Base-by-base conservation (phyloP, 2,329 filamentous ascomycete species). In the Huntiella savannae region DNA sequence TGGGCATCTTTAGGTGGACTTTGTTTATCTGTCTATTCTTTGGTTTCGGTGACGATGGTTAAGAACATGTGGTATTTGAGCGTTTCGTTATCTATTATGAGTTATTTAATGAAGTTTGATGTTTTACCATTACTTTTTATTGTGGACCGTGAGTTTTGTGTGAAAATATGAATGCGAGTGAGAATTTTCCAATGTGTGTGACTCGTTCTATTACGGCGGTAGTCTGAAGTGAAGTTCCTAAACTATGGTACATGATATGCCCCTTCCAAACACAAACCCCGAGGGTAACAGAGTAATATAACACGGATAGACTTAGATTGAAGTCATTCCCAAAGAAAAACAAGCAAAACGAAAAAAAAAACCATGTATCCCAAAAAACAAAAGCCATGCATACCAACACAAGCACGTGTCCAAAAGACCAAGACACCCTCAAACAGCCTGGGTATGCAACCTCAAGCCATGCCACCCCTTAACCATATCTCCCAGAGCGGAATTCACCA, bases 381-480 rank as follows among this genome's bases (percentile, higher is more conserved):
- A 28, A 28, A 28, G 7, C 22, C 22, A 28, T 28, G 22, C 22
- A 28, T 28, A 5, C 22, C 22, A 28, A 37, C 6, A 37, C 13
- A 6, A 5, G 34, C 16, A 15, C 43, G 33, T 8, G 19, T 35
- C 13, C 7, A 28, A 28, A 28, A 28, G 22, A 28, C 22, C 22
- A 28, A 28, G 3, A 4, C 4, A 10, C 15, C 16, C 19, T 45
- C 32, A 65, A 7, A 67, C 65, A 33, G 62, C 71, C 57, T 70
- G 77, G 17, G 83, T 91, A 60, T 76, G 77, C 55, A 92, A 66
- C 64, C 88, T 82, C 50, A 91, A 70, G 6, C 84, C 83, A 61
- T 92, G 83, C 83, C 84, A 91, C 35, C 66, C 64, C 66, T 82
- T 83, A 55, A 91, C 76, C 60, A 84, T 68, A 45, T 87, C 81